Evolutionary conservation across 768 basidiomycete genomes (phyloP).

Genomic region (Xerocomellus dryophilus): DNA sequence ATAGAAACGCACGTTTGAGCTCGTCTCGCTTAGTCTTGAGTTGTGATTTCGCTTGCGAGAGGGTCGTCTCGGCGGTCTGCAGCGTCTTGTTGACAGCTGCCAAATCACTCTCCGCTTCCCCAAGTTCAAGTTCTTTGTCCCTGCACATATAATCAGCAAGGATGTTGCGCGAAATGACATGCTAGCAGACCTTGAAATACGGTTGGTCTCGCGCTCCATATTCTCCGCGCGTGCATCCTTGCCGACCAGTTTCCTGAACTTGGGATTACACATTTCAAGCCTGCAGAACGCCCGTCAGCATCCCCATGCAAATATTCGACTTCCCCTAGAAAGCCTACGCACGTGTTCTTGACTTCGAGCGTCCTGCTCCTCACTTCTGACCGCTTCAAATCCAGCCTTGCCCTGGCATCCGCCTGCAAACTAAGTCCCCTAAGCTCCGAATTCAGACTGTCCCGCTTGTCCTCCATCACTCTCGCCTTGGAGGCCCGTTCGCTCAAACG

Average conservation of each 20-base stretch:
- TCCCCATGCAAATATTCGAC: background rate
- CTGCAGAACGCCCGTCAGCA: slow-evolving; percentile 38
- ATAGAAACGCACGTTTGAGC: slow-evolving; percentile 48
- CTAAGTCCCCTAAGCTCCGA: slow-evolving; percentile 68
- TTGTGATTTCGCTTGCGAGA: slow-evolving; percentile 59
- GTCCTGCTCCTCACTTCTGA: slow-evolving; percentile 62
- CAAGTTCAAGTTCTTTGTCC: slow-evolving; percentile 62
- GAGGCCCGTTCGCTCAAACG: slow-evolving; percentile 52
- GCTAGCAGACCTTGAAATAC: slow-evolving; percentile 47
- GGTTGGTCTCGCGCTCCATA: slow-evolving; percentile 73
- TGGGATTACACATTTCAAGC: slow-evolving; percentile 55
- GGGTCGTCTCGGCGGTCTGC: slow-evolving; percentile 59
- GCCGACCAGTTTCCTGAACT: slow-evolving; percentile 65
- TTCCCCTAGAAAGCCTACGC: slow-evolving; percentile 24
- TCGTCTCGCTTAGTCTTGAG: slow-evolving; percentile 61
- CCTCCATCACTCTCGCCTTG: slow-evolving; percentile 61
- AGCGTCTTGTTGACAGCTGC: slow-evolving; percentile 51
- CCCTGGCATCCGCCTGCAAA: slow-evolving; percentile 76
- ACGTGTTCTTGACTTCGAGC: slow-evolving; percentile 69
- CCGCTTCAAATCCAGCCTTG: slow-evolving; percentile 73
- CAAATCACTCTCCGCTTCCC: slow-evolving; percentile 31
- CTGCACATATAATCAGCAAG: slow-evolving; percentile 37
- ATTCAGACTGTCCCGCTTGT: slow-evolving; percentile 65
- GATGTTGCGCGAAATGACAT: background rate
- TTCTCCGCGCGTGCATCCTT: slow-evolving; percentile 54